phyloP scores from a whole-genome alignment of 2,329 filamentous ascomycete species.

The Colletotrichum phormii region DNA sequence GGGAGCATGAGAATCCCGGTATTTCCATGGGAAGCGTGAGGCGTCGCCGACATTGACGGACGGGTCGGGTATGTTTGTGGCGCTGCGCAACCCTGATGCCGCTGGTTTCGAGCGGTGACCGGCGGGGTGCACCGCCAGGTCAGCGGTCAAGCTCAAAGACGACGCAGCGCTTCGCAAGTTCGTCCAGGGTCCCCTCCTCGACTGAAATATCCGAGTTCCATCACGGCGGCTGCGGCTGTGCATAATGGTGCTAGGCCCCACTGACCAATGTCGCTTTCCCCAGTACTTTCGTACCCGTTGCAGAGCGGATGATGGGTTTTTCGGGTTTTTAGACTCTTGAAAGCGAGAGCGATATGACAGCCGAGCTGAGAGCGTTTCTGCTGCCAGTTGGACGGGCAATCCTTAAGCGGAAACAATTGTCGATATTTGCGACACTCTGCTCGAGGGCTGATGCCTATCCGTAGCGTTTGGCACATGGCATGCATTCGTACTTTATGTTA shows the following conservation, averaged over 20 bases:
- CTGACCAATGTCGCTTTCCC: not conserved
- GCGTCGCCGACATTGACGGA: not conserved
- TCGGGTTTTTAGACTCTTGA: conserved; percentile 9
- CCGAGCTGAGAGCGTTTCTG: not conserved
- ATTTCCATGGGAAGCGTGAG: not conserved
- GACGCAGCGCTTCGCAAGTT: not conserved
- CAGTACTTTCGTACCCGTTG: not conserved
- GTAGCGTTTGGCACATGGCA: not conserved
- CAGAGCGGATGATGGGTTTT: not conserved
- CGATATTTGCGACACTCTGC: not conserved
- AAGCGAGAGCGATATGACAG: conserved; percentile 13
- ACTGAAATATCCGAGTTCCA: conserved; percentile 12
- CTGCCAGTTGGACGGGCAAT: not conserved
- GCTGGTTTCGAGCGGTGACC: conserved; percentile 19
- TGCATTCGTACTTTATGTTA: not conserved
- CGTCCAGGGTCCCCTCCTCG: conserved; percentile 6
- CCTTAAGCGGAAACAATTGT: conserved; percentile 4
- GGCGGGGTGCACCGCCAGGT: conserved; percentile 28
- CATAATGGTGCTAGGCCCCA: conserved; percentile 22
- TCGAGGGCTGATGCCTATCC: not conserved
- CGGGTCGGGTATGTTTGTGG: conserved; percentile 7
- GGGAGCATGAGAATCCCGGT: not conserved
- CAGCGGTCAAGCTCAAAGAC: not conserved
- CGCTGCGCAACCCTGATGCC: conserved; percentile 28
- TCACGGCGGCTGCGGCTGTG: conserved; percentile 32